Evolutionary conservation across 2,329 filamentous ascomycete genomes (phyloP), one percentile per base, ranked within the genome.

Genomic region (Colletotrichum lentis): DNA sequence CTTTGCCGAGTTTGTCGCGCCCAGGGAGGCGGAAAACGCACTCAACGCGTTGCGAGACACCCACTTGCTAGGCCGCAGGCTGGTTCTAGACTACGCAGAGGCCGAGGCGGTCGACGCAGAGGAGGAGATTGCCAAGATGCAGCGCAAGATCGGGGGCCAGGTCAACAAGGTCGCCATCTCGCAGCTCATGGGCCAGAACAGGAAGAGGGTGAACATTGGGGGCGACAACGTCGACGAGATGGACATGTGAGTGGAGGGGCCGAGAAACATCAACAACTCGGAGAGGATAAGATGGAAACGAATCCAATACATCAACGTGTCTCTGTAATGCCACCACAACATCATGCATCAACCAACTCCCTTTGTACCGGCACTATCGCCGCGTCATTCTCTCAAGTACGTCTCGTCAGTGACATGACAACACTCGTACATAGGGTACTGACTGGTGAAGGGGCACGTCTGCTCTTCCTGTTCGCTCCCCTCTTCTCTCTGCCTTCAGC

Each of bases 81-180:
- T 99, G 74, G 93, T 98, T 63, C 85, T 99, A 70, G 93, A 97
- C 77, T 98, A 94, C 81, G 95, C 94, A 46, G 90, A 93, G 75
- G 92, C 91, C 71, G 96, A 98, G 74, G 87, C 92, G 46, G 85
- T 96, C 72, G 94, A 98, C 81, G 90, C 96, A 3, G 96, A 99
- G 82, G 93, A 94, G 80, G 94, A 98, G 81, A 96, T 99, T 77
- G 90, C 92, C 78, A 95, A 93, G 83, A 97, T 99, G 91, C 93
- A 97, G 81, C 92, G 92, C 85, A 99, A 97, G 86, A 91, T 96
- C 76, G 92, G 92, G 70, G 89, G 90, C 69, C 95, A 98, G 82
- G 88, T 92, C 78, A 92, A 96, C 82, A 96, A 94, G 82, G 91
- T 98, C 75, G 92, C 92, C 74, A 83, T 97, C 76, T 93, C 97